Base-by-base conservation (phyloP, 169 alveolate genomes). In the Besnoitia besnoiti region DNA sequence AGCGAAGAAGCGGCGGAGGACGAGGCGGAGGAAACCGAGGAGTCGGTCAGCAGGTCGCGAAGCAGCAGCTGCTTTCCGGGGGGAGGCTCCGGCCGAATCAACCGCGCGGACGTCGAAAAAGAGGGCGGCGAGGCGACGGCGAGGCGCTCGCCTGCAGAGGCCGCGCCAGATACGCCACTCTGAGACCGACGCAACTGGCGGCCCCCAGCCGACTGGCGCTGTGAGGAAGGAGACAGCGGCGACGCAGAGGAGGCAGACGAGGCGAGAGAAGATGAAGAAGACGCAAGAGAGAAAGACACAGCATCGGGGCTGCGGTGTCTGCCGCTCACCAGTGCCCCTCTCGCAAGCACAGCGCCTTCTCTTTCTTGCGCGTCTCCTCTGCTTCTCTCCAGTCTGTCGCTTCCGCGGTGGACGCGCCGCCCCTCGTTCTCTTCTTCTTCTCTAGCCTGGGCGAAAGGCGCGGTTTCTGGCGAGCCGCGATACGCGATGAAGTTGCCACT, bases 191-290 rank as follows among this genome's bases (percentile, higher is more conserved):
- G 67, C 12, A 16, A n/a, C 12, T 14, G 14, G 27, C n/a, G n/a
- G n/a, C n/a, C n/a, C n/a, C n/a, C n/a, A n/a, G n/a, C n/a, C n/a
- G n/a, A n/a, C n/a, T n/a, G n/a, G n/a, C n/a, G n/a, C n/a, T n/a
- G n/a, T n/a, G 59, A 49, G 24, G 16, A 49, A 49, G 59, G 59
- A 49, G 59, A 49, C 7, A 16, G 16, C 59, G 59, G 59, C 16
- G 24, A 16, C 7, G 7, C 59, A 49, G 67, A 55, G 4, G 67
- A 3, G 67, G 24, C 33, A 49, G 67, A 19, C 12, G 67, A 55
- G 67, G n/a, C 67, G 67, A 55, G 67, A n/a, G n/a, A n/a, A n/a
- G n/a, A n/a, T n/a, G n/a, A n/a, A 49, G 67, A 19, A 55, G 67
- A 55, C 33, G n/a, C 67, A n/a, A 55, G 67, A 8, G 67, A 55